Base-by-base conservation (phyloP, 2,329 filamentous ascomycete genomes). In the Orbilia javanica region DNA sequence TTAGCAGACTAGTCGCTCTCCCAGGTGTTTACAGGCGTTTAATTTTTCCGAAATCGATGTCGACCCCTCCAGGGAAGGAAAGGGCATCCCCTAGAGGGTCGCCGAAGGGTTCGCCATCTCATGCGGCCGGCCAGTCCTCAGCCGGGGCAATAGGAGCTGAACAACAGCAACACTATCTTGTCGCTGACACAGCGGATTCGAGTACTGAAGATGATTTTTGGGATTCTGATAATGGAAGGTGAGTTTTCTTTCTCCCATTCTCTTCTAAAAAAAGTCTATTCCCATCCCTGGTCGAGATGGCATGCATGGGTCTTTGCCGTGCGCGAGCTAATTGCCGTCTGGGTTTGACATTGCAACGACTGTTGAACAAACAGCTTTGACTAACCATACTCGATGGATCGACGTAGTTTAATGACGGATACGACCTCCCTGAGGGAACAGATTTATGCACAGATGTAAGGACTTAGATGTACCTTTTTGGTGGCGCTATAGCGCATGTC, bases 361-460 rank as follows among this genome's bases (percentile, higher is more conserved):
- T 44, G 8, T 34, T 10, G 18, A 18, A n/a, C 18, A 11, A 11
- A 50, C 31, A 7, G 29, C 22, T 44, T 63, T 44, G 15, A 44
- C 74, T 78, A 64, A 72, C 53, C 18, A 6, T 44, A 46, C 31
- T 15, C 63, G 27, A 48, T 53, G 25, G 29, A 20, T 13, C 57
- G 18, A 31, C 48, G 22, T 34, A 79, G 75, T 48, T 79, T 79
- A 18, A 79, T 79, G 70, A 79, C 75, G 10, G 75, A 79, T 66
- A 79, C 75, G 8, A 79, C 75, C 27, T 74, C 69, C 1, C 48
- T 79, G 34, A 73, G 75, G 64, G 68, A 73, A 20, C 63, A 69
- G 27, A 79, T 79, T 20, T 74, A 79, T 29, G 69, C 68, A 27
- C 75, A 79, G 48, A 74, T 73, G 75, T 79, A 70, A 73, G 74